Conservation (phyloP, 345 rosid genomes). For the Syzygium aromaticum region DNA sequence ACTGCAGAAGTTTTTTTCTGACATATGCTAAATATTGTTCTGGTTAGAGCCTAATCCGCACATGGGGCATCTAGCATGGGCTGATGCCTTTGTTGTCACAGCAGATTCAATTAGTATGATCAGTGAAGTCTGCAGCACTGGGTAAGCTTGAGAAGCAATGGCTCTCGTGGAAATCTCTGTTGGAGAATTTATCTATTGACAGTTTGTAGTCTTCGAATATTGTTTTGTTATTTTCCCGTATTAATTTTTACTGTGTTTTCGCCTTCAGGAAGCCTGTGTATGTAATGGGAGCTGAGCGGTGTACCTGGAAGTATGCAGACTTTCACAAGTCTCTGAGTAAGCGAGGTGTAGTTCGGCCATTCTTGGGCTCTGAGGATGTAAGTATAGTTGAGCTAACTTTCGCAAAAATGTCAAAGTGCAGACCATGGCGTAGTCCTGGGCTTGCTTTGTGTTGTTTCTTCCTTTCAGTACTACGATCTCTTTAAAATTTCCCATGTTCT, state of each 20-base stretch:
- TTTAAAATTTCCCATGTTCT: background rate
- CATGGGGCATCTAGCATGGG: slow-evolving; percentile 98
- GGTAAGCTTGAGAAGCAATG: slow-evolving; percentile 34
- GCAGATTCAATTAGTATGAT: slow-evolving; percentile 93
- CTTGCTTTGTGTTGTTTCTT: background rate
- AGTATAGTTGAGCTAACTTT: slow-evolving; percentile 16
- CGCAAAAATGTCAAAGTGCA: background rate
- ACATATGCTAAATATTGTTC: slow-evolving; percentile 2
- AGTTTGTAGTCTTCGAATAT: background rate
- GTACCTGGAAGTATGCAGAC: slow-evolving; percentile 84
- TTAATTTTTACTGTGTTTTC: background rate
- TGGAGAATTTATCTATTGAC: background rate
- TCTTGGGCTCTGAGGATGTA: slow-evolving; percentile 90
- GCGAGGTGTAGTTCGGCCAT: slow-evolving; percentile 77
- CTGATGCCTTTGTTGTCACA: slow-evolving; percentile 89
- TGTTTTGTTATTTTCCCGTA: background rate
- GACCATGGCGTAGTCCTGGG: background rate
- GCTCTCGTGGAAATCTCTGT: background rate
- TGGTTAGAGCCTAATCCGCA: slow-evolving; percentile 77
- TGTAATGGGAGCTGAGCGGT: slow-evolving; percentile 67
- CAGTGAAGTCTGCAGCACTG: slow-evolving; percentile 97
- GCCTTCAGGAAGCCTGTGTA: slow-evolving; percentile 86
- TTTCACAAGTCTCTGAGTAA: slow-evolving; percentile 80
- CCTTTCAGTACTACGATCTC: background rate
- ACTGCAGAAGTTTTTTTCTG: slow-evolving; percentile 5